phyloP scores from a whole-genome alignment of 805 yeast species.

The Danielia oregonensis region DNA sequence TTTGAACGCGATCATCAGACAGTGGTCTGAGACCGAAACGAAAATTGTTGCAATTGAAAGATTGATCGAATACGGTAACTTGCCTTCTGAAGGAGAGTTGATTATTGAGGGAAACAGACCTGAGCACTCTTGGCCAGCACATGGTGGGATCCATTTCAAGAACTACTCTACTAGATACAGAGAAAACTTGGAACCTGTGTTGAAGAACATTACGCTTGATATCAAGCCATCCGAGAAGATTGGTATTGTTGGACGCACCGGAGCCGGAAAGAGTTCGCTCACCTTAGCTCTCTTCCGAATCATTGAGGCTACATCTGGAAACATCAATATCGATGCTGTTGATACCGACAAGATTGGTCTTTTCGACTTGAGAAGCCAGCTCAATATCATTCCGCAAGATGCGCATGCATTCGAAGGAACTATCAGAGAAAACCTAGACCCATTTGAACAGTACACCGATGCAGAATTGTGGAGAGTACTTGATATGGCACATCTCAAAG shows the following conservation, averaged over 20 bases:
- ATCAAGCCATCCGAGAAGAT: conserved; percentile 23
- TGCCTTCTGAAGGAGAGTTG: conserved; percentile 18
- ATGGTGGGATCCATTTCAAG: conserved; percentile 21
- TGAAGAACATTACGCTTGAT: conserved; percentile 20
- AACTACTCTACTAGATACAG: conserved; percentile 24
- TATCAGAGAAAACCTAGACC: conserved; percentile 25
- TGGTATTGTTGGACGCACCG: conserved; percentile 30
- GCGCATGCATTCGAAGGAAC: conserved; percentile 25
- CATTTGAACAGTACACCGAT: conserved; percentile 20
- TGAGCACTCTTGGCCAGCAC: conserved; percentile 19
- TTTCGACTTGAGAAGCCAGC: conserved; percentile 23
- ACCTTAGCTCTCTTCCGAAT: conserved; percentile 27
- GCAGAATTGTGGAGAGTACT: conserved; percentile 24
- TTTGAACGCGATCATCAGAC: conserved; percentile 29
- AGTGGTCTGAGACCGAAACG: conserved; percentile 34
- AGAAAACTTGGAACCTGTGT: conserved; percentile 23
- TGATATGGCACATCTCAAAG: conserved; percentile 25
- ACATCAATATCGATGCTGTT: conserved; percentile 21
- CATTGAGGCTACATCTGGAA: conserved; percentile 24
- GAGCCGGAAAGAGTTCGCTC: conserved; percentile 28
- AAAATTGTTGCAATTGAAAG: conserved; percentile 34
- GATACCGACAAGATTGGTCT: conserved; percentile 23
- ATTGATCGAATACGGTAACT: conserved; percentile 33
- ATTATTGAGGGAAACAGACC: conserved; percentile 30
- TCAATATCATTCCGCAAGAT: conserved; percentile 29